Conservation (phyloP, 495 filamentous ascomycete species). For the Articulospora tetracladia region DNA sequence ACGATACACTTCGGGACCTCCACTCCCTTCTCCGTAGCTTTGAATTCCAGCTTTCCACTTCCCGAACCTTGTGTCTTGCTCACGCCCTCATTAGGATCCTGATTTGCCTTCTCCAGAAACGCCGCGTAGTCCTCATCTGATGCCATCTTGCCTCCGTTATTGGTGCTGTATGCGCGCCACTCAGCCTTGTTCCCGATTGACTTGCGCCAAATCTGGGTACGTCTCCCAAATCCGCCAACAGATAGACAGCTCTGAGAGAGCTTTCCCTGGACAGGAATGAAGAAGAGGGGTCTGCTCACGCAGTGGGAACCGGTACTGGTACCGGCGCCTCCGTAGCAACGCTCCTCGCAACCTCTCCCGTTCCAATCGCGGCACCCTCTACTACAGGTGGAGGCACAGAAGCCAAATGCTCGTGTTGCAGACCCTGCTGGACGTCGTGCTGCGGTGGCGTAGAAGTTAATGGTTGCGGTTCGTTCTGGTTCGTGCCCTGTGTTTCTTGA, state of each 20-base stretch:
- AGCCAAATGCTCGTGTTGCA: conserved; percentile 16
- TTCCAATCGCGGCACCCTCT: background rate
- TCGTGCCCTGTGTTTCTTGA: background rate
- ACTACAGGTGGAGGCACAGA: background rate
- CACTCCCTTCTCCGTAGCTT: conserved; percentile 46
- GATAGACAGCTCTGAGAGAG: background rate
- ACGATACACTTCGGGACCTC: conserved; percentile 46
- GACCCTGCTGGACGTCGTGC: conserved; percentile 6
- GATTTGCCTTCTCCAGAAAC: conserved; percentile 83
- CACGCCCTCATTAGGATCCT: conserved; percentile 49
- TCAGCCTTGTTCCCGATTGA: background rate
- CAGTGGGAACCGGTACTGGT: background rate
- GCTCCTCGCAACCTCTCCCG: background rate
- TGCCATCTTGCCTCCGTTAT: conserved; percentile 45
- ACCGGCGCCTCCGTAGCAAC: conserved; percentile 6
- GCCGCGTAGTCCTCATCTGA: conserved; percentile 76
- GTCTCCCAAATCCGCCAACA: background rate
- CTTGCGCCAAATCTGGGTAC: too few relatives aligned
- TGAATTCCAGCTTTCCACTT: conserved; percentile 31
- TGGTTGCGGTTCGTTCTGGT: conserved; percentile 9
- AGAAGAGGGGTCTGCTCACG: conserved; percentile 8
- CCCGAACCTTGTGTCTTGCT: conserved; percentile 24
- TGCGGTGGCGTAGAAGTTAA: conserved; percentile 1
- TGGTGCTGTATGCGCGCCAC: conserved; percentile 7
- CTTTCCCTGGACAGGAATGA: background rate